Evolutionary conservation across 2,329 filamentous ascomycete species (phyloP).

Genomic region (Lachnellula cervina): DNA sequence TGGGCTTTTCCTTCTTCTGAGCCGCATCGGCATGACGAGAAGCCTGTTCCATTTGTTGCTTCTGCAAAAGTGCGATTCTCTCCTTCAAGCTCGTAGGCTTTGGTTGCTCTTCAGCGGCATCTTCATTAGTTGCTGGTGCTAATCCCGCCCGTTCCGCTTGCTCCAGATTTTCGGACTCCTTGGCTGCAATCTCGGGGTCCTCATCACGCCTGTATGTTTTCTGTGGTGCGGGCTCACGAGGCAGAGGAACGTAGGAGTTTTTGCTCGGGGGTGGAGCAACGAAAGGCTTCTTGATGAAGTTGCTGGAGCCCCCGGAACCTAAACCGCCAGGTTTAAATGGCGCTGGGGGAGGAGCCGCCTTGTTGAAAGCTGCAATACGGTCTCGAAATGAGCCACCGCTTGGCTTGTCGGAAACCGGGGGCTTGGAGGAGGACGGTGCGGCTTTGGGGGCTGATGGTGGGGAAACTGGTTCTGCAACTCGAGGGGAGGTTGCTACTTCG

Average conservation of each 20-base stretch:
- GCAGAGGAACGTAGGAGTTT: conserved; percentile 80
- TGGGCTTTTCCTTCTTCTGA: conserved; percentile 83
- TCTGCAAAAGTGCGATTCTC: conserved; percentile 87
- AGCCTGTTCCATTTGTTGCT: conserved; percentile 87
- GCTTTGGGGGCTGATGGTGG: conserved; percentile 28
- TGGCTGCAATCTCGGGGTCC: conserved; percentile 67
- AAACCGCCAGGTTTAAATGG: conserved; percentile 78
- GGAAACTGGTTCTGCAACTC: conserved; percentile 30
- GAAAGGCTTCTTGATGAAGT: conserved; percentile 94
- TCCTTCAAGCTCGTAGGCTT: conserved; percentile 94
- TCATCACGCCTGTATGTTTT: conserved; percentile 85
- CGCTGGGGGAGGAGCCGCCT: conserved; percentile 77
- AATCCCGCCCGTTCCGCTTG: conserved; percentile 66
- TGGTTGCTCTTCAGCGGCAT: conserved; percentile 70
- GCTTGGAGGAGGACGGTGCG: conserved; percentile 34
- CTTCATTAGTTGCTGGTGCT: conserved; percentile 40
- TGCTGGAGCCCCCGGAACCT: conserved; percentile 50
- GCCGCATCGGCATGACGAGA: conserved; percentile 72
- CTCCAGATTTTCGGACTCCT: conserved; percentile 60
- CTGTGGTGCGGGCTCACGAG: conserved; percentile 62
- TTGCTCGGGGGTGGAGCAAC: conserved; percentile 91
- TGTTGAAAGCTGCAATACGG: conserved; percentile 96
- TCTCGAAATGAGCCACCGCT: conserved; percentile 77
- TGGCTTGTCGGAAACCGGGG: conserved; percentile 66
- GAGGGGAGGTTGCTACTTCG: conserved; percentile 33